phyloP scores from a whole-genome alignment of 1,284 basidiomycete genomes.

The Pseudozyma thailandica region DNA sequence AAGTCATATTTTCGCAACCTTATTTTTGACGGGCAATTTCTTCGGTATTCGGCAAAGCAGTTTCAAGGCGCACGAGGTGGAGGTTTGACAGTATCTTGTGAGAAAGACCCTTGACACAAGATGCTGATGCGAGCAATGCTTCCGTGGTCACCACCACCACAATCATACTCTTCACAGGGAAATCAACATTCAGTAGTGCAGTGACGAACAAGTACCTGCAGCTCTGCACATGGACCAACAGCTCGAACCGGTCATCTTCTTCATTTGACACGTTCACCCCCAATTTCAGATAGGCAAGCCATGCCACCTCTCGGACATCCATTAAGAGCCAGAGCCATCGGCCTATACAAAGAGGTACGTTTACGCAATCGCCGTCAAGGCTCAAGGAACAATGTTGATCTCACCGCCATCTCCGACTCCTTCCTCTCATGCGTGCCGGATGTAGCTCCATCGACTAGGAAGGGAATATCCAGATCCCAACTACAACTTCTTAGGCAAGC shows the following conservation, averaged over 20 bases:
- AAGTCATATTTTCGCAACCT: slow-evolving; percentile 4
- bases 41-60: slow-evolving; percentile 18
- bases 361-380: too few relatives aligned
- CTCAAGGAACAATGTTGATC: background rate
- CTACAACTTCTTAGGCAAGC: slow-evolving; percentile 65
- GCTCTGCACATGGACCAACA: too few relatives aligned
- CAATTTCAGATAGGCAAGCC: background rate
- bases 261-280: background rate
- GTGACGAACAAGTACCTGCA: too few relatives aligned
- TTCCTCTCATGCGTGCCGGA: background rate
- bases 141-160: too few relatives aligned
- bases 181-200: too few relatives aligned
- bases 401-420: background rate
- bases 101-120: too few relatives aligned
- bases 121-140: too few relatives aligned
- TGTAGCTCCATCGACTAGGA: slow-evolving; percentile 64
- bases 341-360: slow-evolving; percentile 62
- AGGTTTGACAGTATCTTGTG: background rate
- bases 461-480: slow-evolving; percentile 66
- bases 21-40: slow-evolving; percentile 5
- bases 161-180: too few relatives aligned
- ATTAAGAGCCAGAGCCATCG: slow-evolving; percentile 61
- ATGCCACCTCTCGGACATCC: slow-evolving; percentile 65
- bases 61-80: background rate
- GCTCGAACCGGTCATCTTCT: background rate